Base-by-base conservation (phyloP, 2,329 filamentous ascomycete species). In the Didymosphaeria variabile region DNA sequence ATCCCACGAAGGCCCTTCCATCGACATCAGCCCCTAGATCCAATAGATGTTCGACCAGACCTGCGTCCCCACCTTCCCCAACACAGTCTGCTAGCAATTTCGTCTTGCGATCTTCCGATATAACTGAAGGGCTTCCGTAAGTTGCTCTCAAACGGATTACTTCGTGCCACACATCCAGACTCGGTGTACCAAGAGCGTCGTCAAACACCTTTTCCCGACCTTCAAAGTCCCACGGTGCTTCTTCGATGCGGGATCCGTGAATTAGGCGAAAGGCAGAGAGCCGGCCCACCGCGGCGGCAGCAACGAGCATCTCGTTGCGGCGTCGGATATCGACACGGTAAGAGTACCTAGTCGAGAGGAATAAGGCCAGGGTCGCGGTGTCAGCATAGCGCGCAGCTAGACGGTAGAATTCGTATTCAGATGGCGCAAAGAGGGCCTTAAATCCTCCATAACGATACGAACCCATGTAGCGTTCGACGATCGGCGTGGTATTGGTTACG, bases 401-500 rank as follows among this genome's bases (percentile, higher is more conserved):
- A 13, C 38, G 52, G 17, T 55, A 13, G 23, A 55, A 55, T 1
- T 31, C 26, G 2, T 21, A 5, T 6, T 4, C 9, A 17, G 32
- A 8, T 7, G 15, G 29, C 13, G 38, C 36, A n/a, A 55, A n/a
- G 10, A 55, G 26, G 12, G 17, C 9, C 17, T 13, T 15, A 8
- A 19, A 45, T 8, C 2, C 3, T 19, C 23, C 13, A 2, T 23
- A 5, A 1, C 13, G 15, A 17, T 32, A 45, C 1, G 8, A 15
- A 1, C 12, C n/a, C 17, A 55, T 26, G 17, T 55, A 32, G 38
- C 36, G 52, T 38, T 55, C 26, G 26, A 55, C 38, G 8, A 55
- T 44, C 3, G 38, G 3, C 5, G 38, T 44, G 23, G 52, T 55
- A 17, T 55, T 55, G 2, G 52, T 55, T 26, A 55, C 52, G 21